phyloP scores from a whole-genome alignment of 495 filamentous ascomycete species.

The Aspergillus kassunensis region DNA sequence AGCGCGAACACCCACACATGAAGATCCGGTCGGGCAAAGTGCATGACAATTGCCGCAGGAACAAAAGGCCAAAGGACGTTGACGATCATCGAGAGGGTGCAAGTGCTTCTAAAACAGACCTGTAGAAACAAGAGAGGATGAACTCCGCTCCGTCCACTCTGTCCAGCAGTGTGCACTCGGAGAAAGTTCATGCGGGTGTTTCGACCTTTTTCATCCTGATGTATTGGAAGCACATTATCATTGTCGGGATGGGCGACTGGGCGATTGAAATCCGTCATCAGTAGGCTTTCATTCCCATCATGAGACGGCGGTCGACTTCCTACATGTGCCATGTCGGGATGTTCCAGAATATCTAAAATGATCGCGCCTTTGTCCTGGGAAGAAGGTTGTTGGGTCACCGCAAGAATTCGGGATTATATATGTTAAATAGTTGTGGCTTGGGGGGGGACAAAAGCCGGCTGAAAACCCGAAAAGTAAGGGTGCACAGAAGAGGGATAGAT shows the following conservation, averaged over 20 bases:
- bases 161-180: conserved; percentile 56
- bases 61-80: conserved; percentile 77
- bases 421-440: not conserved
- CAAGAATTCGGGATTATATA: not conserved
- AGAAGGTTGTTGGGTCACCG: not conserved
- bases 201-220: conserved; percentile 20
- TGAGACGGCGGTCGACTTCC: not conserved
- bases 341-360: too few species aligned
- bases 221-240: conserved; percentile 25
- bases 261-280: conserved; percentile 4
- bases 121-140: conserved; percentile 57
- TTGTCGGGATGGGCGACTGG: conserved; percentile 1
- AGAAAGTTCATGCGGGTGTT: conserved; percentile 24
- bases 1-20: conserved; percentile 65
- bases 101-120: conserved; percentile 58
- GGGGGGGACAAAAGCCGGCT: not conserved
- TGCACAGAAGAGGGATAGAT: not conserved
- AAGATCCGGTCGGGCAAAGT: conserved; percentile 57
- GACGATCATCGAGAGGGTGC: conserved; percentile 51
- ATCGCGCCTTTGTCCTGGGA: too few species aligned
- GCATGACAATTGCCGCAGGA: conserved; percentile 60
- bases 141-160: conserved; percentile 59
- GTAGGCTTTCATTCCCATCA: not conserved
- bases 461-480: not conserved
- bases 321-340: not conserved